Percentiles rank a stretch among this genome's conserved stretches.
Evolutionary conservation across 768 basidiomycete genomes (phyloP).

Genomic region (Leucocoprinus sp.): DNA sequence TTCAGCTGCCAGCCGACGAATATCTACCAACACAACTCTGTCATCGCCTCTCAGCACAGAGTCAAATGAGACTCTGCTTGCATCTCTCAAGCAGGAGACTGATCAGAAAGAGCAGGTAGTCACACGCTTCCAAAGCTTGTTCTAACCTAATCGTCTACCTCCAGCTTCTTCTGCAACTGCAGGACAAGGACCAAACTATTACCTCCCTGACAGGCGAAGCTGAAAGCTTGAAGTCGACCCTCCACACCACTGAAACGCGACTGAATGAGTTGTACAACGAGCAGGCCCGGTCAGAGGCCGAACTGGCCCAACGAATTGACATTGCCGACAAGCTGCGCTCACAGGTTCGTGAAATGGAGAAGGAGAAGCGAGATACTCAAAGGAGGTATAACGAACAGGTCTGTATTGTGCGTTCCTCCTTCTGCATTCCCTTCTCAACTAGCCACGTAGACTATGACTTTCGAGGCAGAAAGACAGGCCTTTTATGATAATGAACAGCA

Average conservation of each 20-base stretch:
- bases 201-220: conserved; percentile 55
- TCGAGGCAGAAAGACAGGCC: conserved; percentile 87
- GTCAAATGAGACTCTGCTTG: conserved; percentile 46
- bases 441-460: conserved; percentile 59
- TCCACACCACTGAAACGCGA: conserved; percentile 63
- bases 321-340: conserved; percentile 73
- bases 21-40: conserved; percentile 40
- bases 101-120: conserved; percentile 76
- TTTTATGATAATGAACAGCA: conserved; percentile 94
- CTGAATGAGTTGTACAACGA: conserved; percentile 76
- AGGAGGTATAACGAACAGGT: conserved; percentile 89
- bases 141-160: conserved; percentile 8
- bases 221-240: conserved; percentile 50
- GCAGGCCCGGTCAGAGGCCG: conserved; percentile 73
- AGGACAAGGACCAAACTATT: conserved; percentile 72
- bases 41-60: conserved; percentile 34
- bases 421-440: conserved; percentile 6
- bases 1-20: conserved; percentile 39
- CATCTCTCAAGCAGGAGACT: conserved; percentile 66
- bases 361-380: conserved; percentile 76
- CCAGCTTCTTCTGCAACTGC: conserved; percentile 69
- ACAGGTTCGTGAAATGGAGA: conserved; percentile 81
- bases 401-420: conserved; percentile 11
- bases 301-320: conserved; percentile 75
- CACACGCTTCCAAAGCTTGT: conserved; percentile 6